Percentiles rank a stretch among this genome's conserved stretches.
Conservation (phyloP, 2,329 filamentous ascomycete species). For the Tolypocladium album region DNA sequence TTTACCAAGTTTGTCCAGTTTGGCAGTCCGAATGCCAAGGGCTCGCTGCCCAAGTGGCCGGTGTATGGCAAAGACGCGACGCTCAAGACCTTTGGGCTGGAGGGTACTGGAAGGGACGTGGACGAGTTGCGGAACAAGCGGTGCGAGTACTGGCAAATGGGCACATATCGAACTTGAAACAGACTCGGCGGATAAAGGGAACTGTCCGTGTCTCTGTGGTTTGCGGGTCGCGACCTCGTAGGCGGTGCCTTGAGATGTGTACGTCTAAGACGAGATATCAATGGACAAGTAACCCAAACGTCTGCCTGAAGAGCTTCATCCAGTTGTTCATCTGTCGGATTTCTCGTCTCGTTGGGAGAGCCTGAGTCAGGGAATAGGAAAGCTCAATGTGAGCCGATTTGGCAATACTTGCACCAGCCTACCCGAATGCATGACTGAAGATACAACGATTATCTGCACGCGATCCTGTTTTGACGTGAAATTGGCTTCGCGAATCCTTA, state of each 20-base stretch:
- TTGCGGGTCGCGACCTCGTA: neutral
- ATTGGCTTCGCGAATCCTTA: neutral
- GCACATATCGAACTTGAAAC: neutral
- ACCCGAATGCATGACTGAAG: neutral
- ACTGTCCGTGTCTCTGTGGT: neutral
- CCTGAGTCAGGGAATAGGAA: neutral
- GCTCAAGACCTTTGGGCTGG: conserved; percentile 4
- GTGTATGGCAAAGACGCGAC: conserved; percentile 2
- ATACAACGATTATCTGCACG: neutral
- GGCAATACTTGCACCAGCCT: neutral
- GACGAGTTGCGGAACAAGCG: conserved; percentile 11
- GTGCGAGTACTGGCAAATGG: conserved; percentile 15
- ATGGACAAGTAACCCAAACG: neutral
- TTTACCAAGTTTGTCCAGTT: conserved; percentile 17
- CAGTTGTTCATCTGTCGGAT: neutral
- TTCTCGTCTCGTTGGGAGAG: neutral
- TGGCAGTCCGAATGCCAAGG: conserved; percentile 13
- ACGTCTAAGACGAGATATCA: neutral
- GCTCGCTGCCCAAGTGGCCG: neutral
- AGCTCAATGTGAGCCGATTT: neutral
- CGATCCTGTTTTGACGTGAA: neutral
- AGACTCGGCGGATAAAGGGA: neutral
- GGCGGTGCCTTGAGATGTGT: neutral
- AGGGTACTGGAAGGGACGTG: neutral
- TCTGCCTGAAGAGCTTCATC: neutral